Evolutionary conservation across 495 filamentous ascomycete species (phyloP).

Genomic region (Hyphodiscus hymeniophilus): DNA sequence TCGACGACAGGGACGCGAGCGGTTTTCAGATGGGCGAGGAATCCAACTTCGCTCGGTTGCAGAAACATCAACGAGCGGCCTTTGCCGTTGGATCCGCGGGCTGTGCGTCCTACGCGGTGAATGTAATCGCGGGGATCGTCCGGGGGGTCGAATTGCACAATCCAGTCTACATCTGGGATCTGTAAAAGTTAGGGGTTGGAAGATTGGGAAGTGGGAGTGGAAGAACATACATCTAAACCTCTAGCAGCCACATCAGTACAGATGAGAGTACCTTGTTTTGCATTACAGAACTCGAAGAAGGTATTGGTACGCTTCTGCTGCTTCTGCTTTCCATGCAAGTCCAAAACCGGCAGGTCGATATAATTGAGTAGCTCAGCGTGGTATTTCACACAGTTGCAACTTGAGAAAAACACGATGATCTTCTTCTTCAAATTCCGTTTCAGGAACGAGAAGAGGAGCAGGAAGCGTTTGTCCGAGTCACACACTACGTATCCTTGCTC

Average conservation of each 20-base stretch:
- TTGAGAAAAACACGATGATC: constrained; percentile 96
- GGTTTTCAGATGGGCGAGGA: constrained; percentile 85
- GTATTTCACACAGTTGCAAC: constrained; percentile 91
- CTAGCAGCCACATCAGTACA: constrained; percentile 95
- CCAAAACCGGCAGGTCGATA: constrained; percentile 89
- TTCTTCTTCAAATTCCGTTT: constrained; percentile 75
- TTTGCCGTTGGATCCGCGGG: constrained; percentile 65
- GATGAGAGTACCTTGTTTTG: constrained; percentile 79
- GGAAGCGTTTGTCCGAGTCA: constrained; percentile 86
- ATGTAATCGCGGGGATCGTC: constrained; percentile 92
- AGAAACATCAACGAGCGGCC: constrained; percentile 50
- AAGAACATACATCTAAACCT: constrained; percentile 68
- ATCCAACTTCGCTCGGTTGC: constrained; percentile 85
- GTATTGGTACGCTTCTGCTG: constrained; percentile 95
- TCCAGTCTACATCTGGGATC: constrained; percentile 92
- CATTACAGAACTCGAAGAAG: constrained; percentile 98
- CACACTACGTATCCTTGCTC: constrained; percentile 95
- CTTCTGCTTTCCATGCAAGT: constrained; percentile 89
- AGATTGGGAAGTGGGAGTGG: background rate
- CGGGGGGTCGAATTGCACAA: constrained; percentile 90
- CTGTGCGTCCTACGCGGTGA: constrained; percentile 92
- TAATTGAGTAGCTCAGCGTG: constrained; percentile 91
- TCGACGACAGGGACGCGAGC: constrained; percentile 90
- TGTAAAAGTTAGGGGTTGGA: constrained; percentile 24
- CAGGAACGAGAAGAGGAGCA: constrained; percentile 91